Evolutionary conservation across 2,329 filamentous ascomycete genomes (phyloP).

Genomic region (Penicillium brevicompactum): DNA sequence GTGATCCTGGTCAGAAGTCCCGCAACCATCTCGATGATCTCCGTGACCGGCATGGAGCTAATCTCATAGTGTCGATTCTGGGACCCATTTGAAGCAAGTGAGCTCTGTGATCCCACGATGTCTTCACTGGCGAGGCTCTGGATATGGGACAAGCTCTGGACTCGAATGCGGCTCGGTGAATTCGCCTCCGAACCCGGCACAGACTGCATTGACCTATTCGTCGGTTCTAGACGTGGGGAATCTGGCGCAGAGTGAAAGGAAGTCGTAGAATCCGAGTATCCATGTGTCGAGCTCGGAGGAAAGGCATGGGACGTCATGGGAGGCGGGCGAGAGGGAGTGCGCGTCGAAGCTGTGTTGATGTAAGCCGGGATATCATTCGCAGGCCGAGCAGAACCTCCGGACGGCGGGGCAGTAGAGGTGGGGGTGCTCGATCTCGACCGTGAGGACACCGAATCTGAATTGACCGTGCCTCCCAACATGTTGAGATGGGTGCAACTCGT

Average conservation of each 20-base stretch:
- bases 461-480: conserved; percentile 58
- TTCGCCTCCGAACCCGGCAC: conserved; percentile 44
- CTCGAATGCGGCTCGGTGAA: conserved; percentile 68
- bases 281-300: conserved; percentile 22
- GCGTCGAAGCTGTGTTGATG: conserved; percentile 32
- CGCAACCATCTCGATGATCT: conserved; percentile 99
- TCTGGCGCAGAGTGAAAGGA: conserved; percentile 42
- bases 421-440: conserved; percentile 36
- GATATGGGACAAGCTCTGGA: conserved; percentile 88
- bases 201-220: conserved; percentile 47
- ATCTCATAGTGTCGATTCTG: conserved; percentile 80
- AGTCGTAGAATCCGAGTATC: conserved; percentile 28
- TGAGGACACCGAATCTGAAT: conserved; percentile 42
- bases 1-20: conserved; percentile 96
- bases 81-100: conserved; percentile 45
- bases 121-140: conserved; percentile 84
- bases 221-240: conserved; percentile 49
- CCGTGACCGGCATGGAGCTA: conserved; percentile 92
- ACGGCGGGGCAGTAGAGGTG: conserved; percentile 41
- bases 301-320: conserved; percentile 54
- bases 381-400: conserved; percentile 36
- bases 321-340: conserved; percentile 33
- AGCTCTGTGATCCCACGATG: conserved; percentile 58
- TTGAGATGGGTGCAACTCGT: conserved; percentile 51
- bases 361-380: conserved; percentile 41